Conservation (phyloP, 768 basidiomycete species). For the Russula foetens region DNA sequence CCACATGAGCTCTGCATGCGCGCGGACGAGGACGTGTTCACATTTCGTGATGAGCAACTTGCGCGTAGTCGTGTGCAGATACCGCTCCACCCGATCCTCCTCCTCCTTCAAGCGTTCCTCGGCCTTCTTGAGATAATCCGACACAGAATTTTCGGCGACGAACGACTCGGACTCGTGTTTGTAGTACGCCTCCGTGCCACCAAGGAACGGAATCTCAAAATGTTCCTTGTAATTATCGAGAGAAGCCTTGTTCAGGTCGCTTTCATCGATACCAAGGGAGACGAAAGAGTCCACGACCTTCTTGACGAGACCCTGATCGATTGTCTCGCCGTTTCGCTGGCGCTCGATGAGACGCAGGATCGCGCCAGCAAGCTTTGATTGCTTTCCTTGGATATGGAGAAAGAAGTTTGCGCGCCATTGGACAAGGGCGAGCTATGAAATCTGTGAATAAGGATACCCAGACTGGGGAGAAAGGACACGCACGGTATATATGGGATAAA, state of each 20-base stretch:
- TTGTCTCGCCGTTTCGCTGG: conserved; percentile 89
- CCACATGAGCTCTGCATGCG: too few species aligned
- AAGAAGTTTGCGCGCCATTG: conserved; percentile 88
- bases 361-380: conserved; percentile 77
- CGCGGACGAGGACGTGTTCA: conserved; percentile 90
- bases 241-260: conserved; percentile 85
- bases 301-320: conserved; percentile 89
- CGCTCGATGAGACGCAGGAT: conserved; percentile 85
- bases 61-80: conserved; percentile 85
- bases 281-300: conserved; percentile 94
- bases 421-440: too few species aligned
- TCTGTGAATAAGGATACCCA: too few species aligned
- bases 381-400: conserved; percentile 73
- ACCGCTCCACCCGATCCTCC: conserved; percentile 90
- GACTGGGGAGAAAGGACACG: too few species aligned
- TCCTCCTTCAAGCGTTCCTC: conserved; percentile 91
- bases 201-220: conserved; percentile 87
- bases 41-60: conserved; percentile 75
- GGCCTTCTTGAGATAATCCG: conserved; percentile 92
- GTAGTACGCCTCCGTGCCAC: conserved; percentile 87
- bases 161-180: conserved; percentile 86
- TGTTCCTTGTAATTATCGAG: too few species aligned
- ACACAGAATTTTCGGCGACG: conserved; percentile 79
- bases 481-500: too few species aligned
- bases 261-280: too few species aligned